Evolutionary conservation across 2,329 filamentous ascomycete species (phyloP).

Genomic region (Scorias spongiosa): DNA sequence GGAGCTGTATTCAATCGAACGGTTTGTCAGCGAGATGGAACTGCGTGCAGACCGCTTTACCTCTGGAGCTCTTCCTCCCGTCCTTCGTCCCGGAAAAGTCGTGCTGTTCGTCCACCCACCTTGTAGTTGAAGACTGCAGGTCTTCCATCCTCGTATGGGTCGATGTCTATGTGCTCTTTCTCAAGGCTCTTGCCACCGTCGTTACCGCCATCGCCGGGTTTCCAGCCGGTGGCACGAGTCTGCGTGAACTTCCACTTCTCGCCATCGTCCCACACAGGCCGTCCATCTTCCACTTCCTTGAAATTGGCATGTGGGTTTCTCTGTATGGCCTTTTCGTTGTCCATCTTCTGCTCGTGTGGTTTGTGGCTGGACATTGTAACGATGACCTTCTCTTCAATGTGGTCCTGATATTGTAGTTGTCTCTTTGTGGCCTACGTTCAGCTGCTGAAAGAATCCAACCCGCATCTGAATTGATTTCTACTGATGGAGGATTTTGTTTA

Average conservation of each 20-base stretch:
- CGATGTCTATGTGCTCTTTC: constrained; percentile 58
- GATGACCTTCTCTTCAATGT: background rate
- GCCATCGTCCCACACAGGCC: constrained; percentile 42
- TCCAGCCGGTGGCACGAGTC: constrained; percentile 51
- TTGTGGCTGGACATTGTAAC: constrained; percentile 14
- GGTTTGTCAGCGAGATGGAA: constrained; percentile 58
- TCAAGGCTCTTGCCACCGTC: constrained; percentile 31
- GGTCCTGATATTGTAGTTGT: no score
- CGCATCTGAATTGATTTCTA: no score
- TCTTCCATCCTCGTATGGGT: constrained; percentile 60
- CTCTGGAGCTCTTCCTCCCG: background rate
- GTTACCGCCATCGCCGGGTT: constrained; percentile 51
- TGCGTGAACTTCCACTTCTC: constrained; percentile 43
- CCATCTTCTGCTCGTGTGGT: constrained; percentile 23
- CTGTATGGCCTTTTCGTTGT: constrained; percentile 31
- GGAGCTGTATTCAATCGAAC: constrained; percentile 28
- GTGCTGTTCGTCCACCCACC: constrained; percentile 63
- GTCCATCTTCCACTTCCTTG: constrained; percentile 51
- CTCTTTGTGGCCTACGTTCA: no score
- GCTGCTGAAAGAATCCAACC: no score
- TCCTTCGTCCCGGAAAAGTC: constrained; percentile 8
- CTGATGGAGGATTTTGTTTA: no score
- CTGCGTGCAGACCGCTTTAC: constrained; percentile 41
- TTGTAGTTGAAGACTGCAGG: constrained; percentile 70
- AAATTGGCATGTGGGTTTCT: constrained; percentile 63